Percentiles rank a stretch among this genome's conserved stretches.
phyloP scores from a whole-genome alignment of 306 rosid genomes.

The Delonix regia region DNA sequence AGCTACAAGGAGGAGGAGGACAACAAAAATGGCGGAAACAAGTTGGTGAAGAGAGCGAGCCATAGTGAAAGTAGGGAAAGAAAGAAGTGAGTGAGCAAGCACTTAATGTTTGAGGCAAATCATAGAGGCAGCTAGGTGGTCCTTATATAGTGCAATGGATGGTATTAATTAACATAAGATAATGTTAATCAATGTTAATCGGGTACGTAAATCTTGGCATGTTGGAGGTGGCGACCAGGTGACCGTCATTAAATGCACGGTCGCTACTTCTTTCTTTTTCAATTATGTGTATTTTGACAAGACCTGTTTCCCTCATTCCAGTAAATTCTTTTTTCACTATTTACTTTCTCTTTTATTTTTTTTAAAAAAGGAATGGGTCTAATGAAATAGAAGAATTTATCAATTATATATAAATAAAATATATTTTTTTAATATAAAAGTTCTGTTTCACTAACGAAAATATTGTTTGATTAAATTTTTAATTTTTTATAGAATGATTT shows the following conservation, averaged over 20 bases:
- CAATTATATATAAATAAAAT: no score
- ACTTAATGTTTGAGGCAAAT: neutral
- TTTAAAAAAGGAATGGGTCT: no score
- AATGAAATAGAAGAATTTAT: no score
- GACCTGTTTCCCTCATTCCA: no score
- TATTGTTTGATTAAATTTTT: no score
- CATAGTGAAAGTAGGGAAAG: slow-evolving; percentile 26
- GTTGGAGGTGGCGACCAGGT: neutral
- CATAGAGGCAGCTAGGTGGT: neutral
- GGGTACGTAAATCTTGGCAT: neutral
- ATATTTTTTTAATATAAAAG: no score
- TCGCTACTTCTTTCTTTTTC: neutral
- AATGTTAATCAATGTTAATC: neutral
- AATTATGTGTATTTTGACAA: no score
- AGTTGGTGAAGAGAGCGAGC: slow-evolving; percentile 42
- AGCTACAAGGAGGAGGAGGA: slow-evolving; percentile 56
- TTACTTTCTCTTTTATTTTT: no score
- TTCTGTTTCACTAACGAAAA: no score
- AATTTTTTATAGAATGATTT: no score
- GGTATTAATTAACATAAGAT: neutral
- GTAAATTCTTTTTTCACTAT: no score
- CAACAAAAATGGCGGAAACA: slow-evolving; percentile 45
- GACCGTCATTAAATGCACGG: neutral
- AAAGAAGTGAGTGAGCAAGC: neutral
- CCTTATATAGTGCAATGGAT: slow-evolving; percentile 31